Base-by-base conservation (phyloP, 2,329 filamentous ascomycete species). In the Fusarium pseudocircinatum region DNA sequence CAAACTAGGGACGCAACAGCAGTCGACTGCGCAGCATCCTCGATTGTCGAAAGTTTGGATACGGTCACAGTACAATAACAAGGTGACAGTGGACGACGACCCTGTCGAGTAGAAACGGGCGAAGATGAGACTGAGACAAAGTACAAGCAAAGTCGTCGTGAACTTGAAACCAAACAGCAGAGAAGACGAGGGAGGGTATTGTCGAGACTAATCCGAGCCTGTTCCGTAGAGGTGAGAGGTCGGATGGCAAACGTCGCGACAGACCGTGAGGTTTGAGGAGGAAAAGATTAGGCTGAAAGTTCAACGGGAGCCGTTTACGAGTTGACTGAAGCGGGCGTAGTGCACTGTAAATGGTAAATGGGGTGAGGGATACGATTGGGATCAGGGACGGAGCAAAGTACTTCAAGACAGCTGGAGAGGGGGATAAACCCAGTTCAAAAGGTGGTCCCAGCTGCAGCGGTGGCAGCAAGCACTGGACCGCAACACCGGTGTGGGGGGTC, bases 1-100 rank as follows among this genome's bases (percentile, higher is more conserved):
- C 60, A 68, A 63, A 72, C 71, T 69, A 75, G 64, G 62, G 69
- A 68, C 62, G 60, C 52, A 70, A 69, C 53, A 67, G 62, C 49
- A 37, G 72, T 60, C 53, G 69, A 57, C 66, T 69, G 60, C 56
- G 57, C 60, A 75, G 73, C 73, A 75, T 75, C 72, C 69, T 75
- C 72, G 66, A 67, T 60, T 54, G 44, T 73, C 46, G 53, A 63
- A 32, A 60, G 37, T 61, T 40, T 58, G 63, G 42, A 43, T 18
- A 57, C 59, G 60, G 42, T 50, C 67, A 60, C 54, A 63, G 62
- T 46, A 52, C 49, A 64, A 72, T 56, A 61, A 71, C 66, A 54
- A 36, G 49, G 53, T 67, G 62, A 63, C 54, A 57, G 62, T 69
- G 72, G 67, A 59, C 67, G 65, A 58, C 53, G 65, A 67, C 67